These are phyloP conservation scores for Candida fluviatilis DNA, from an alignment of 805 yeast species.

Conservation along the genomic window DNA sequence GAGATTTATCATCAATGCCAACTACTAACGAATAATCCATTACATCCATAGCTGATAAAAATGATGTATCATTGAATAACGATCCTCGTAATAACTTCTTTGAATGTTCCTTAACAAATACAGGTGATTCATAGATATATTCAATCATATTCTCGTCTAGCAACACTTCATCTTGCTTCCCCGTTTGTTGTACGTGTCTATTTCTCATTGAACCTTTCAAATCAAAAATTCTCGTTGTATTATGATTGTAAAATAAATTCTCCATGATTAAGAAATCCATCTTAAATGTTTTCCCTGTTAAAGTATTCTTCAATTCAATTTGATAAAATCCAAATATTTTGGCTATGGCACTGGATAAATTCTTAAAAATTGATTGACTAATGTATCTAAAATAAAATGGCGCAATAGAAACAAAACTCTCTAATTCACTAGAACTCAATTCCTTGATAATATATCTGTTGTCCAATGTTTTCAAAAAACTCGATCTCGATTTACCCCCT, in stretches of 20 bases:
- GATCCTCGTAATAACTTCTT: slow-evolving; percentile 84
- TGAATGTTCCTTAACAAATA: slow-evolving; percentile 89
- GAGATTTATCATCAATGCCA: slow-evolving; percentile 71
- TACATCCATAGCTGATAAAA: slow-evolving; percentile 93
- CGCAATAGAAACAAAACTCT: slow-evolving; percentile 91
- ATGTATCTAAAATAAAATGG: slow-evolving; percentile 95
- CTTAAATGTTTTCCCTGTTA: slow-evolving; percentile 70
- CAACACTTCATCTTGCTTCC: slow-evolving; percentile 89
- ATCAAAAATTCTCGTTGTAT: slow-evolving; percentile 84
- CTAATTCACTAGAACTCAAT: slow-evolving; percentile 80
- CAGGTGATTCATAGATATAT: slow-evolving; percentile 92
- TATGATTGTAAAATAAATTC: slow-evolving; percentile 80
- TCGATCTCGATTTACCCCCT: slow-evolving; percentile 97
- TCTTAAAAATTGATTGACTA: slow-evolving; percentile 93
- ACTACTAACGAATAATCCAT: slow-evolving; percentile 97
- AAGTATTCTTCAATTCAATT: slow-evolving; percentile 77
- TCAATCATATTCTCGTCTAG: slow-evolving; percentile 98
- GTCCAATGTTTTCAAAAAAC: slow-evolving; percentile 87
- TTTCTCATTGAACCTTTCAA: slow-evolving; percentile 97
- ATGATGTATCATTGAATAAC: slow-evolving; percentile 90
- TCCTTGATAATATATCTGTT: slow-evolving; percentile 88
- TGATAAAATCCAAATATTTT: slow-evolving; percentile 96
- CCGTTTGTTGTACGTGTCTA: slow-evolving; percentile 94
- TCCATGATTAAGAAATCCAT: slow-evolving; percentile 96
- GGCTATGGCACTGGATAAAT: slow-evolving; percentile 89